phyloP scores from a whole-genome alignment of 2,329 filamentous ascomycete genomes.

The Penicillium decumbens region DNA sequence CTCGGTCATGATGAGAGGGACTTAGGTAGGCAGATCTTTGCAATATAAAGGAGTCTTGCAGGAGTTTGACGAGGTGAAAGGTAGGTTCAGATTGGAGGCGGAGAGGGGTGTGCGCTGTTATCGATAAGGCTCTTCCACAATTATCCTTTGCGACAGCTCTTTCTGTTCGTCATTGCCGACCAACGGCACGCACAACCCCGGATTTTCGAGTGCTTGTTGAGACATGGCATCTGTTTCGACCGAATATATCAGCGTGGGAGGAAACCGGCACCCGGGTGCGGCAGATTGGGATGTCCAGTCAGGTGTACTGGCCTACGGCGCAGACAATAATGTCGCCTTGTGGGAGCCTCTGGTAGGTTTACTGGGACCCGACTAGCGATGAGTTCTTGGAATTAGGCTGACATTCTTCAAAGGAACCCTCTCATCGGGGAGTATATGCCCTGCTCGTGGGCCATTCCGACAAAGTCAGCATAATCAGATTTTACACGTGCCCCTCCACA shows the following conservation, averaged over 20 bases:
- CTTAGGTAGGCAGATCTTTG: background rate
- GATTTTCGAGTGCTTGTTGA: background rate
- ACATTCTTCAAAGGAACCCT: slow-evolving; percentile 37
- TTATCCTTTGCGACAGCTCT: slow-evolving; percentile 21
- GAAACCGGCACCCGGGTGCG: slow-evolving; percentile 82
- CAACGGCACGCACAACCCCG: slow-evolving; percentile 1
- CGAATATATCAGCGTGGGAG: slow-evolving; percentile 68
- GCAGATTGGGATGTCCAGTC: slow-evolving; percentile 75
- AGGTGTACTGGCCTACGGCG: slow-evolving; percentile 78
- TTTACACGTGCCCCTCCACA: slow-evolving; percentile 56
- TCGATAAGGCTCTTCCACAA: slow-evolving; percentile 36
- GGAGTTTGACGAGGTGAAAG: background rate
- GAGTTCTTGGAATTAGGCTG: slow-evolving; percentile 1
- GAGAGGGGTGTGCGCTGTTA: slow-evolving; percentile 29
- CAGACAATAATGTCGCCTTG: slow-evolving; percentile 80
- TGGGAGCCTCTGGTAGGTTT: slow-evolving; percentile 72
- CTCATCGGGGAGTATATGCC: slow-evolving; percentile 55
- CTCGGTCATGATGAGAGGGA: slow-evolving; percentile 4
- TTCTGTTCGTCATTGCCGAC: slow-evolving; percentile 11
- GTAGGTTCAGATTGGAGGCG: slow-evolving; percentile 4
- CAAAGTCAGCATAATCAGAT: slow-evolving; percentile 76
- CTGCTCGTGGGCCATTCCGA: slow-evolving; percentile 73
- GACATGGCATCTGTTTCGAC: slow-evolving; percentile 39
- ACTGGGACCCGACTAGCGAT: slow-evolving; percentile 1
- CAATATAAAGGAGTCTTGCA: background rate